phyloP scores from a whole-genome alignment of 768 basidiomycete genomes.

The Leucosporidium yakuticum region DNA sequence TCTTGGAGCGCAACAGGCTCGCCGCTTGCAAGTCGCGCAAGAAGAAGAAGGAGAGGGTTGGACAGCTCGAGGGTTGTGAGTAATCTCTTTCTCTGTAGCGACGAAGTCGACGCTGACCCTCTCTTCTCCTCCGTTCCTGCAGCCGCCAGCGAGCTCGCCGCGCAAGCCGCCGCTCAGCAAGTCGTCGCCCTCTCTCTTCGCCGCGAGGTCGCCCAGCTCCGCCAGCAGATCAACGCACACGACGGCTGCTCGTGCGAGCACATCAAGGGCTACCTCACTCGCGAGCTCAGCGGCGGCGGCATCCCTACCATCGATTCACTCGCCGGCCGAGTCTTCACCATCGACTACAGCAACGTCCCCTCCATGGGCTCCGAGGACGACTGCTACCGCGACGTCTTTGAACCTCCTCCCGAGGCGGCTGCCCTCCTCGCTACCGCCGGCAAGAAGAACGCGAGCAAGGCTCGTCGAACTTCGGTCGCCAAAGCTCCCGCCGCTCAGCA shows the following conservation, averaged over 20 bases:
- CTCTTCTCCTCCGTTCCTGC: not conserved
- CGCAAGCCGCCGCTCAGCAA: constrained; percentile 28
- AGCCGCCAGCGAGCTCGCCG: constrained; percentile 25
- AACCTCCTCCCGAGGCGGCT: no score
- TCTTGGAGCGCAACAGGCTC: constrained; percentile 35
- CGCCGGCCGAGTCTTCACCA: constrained; percentile 24
- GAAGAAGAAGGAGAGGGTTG: constrained; percentile 37
- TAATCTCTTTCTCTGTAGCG: not conserved
- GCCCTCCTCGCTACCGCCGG: no score
- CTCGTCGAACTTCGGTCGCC: no score
- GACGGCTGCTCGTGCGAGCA: constrained; percentile 29
- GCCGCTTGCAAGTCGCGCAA: constrained; percentile 36
- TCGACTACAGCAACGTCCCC: constrained; percentile 28
- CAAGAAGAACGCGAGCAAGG: no score
- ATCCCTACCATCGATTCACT: constrained; percentile 29
- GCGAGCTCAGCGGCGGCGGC: constrained; percentile 25
- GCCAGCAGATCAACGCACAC: constrained; percentile 20
- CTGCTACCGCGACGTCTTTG: constrained; percentile 11
- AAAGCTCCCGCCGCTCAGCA: no score
- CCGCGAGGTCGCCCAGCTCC: constrained; percentile 26
- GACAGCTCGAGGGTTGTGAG: constrained; percentile 27
- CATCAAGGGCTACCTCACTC: constrained; percentile 26
- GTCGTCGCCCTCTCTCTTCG: constrained; percentile 19
- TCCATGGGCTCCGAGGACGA: constrained; percentile 28
- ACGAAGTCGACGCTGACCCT: not conserved